phyloP scores from a whole-genome alignment of 768 basidiomycete species.

The Russula lepida region DNA sequence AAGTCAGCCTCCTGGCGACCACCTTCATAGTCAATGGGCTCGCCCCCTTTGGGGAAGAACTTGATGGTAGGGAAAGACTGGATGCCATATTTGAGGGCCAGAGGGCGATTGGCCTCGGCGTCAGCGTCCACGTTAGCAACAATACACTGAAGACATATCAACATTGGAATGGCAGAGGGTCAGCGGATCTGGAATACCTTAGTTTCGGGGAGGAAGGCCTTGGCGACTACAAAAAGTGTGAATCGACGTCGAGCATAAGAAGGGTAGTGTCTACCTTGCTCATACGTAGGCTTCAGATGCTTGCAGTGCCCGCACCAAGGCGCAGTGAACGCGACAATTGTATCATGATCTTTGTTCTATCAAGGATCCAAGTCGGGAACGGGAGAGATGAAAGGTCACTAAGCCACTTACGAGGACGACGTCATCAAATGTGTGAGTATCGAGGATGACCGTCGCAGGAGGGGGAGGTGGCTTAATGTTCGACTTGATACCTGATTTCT shows the following conservation, averaged over 20 bases:
- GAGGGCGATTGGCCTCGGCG: slow-evolving; percentile 62
- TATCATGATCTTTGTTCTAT: slow-evolving; percentile 61
- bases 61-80: slow-evolving; percentile 88
- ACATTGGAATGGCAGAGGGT: not conserved
- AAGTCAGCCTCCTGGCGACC: slow-evolving; percentile 70
- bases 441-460: slow-evolving; percentile 57
- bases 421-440: slow-evolving; percentile 64
- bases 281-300: slow-evolving; percentile 76
- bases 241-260: not conserved
- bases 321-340: slow-evolving; percentile 78
- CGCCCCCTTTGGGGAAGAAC: slow-evolving; percentile 75
- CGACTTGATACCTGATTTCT: slow-evolving; percentile 76
- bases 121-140: slow-evolving; percentile 91
- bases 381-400: not conserved
- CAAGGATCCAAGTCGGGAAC: not conserved
- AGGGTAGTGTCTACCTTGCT: slow-evolving; percentile 45
- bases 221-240: slow-evolving; percentile 46
- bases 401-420: slow-evolving; percentile 50
- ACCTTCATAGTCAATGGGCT: slow-evolving; percentile 54
- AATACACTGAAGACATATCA: slow-evolving; percentile 50
- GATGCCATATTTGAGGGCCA: slow-evolving; percentile 67
- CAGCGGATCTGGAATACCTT: slow-evolving; percentile 40
- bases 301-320: slow-evolving; percentile 97
- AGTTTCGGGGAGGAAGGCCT: slow-evolving; percentile 66
- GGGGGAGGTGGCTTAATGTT: slow-evolving; percentile 81